These are phyloP conservation scores for Leccinum truebloodii DNA, from an alignment of 768 basidiomycete species.

Conservation along the genomic window DNA sequence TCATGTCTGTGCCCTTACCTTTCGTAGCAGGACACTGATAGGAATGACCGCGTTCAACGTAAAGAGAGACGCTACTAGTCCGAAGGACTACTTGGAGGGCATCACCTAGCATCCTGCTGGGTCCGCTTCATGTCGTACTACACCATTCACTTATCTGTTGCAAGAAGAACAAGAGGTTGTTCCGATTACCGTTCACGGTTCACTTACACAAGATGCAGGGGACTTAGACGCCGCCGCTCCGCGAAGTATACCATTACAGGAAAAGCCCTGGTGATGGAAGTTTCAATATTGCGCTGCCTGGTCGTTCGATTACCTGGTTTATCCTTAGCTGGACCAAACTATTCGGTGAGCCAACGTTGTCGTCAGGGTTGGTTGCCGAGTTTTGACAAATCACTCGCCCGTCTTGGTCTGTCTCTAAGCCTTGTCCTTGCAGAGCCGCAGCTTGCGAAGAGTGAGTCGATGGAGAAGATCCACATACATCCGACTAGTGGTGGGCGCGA, in stretches of 20 bases:
- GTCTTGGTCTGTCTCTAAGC: constrained; percentile 7
- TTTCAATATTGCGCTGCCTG: constrained; percentile 18
- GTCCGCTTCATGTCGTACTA: not conserved
- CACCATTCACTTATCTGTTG: constrained; percentile 2
- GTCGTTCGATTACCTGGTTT: constrained; percentile 18
- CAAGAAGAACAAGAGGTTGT: constrained; percentile 4
- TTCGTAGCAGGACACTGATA: not conserved
- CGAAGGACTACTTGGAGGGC: constrained; percentile 8
- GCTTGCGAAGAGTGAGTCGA: constrained; percentile 3
- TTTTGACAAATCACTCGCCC: constrained; percentile 5
- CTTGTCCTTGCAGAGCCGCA: constrained; percentile 7
- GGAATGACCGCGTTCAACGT: not conserved
- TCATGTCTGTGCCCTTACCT: not conserved
- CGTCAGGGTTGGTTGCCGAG: constrained; percentile 5
- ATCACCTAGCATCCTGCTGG: not conserved
- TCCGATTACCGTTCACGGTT: constrained; percentile 3
- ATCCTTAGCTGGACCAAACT: constrained; percentile 21
- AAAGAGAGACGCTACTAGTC: constrained; percentile 4
- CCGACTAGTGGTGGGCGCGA: constrained; percentile 13
- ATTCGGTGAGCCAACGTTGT: constrained; percentile 20
- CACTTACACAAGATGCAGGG: constrained; percentile 10
- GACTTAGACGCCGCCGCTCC: not conserved
- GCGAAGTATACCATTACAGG: constrained; percentile 8
- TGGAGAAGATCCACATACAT: constrained; percentile 12
- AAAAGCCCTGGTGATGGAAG: constrained; percentile 11